Conservation (phyloP, 139 green algal species). For the Chlorella vulgaris region DNA sequence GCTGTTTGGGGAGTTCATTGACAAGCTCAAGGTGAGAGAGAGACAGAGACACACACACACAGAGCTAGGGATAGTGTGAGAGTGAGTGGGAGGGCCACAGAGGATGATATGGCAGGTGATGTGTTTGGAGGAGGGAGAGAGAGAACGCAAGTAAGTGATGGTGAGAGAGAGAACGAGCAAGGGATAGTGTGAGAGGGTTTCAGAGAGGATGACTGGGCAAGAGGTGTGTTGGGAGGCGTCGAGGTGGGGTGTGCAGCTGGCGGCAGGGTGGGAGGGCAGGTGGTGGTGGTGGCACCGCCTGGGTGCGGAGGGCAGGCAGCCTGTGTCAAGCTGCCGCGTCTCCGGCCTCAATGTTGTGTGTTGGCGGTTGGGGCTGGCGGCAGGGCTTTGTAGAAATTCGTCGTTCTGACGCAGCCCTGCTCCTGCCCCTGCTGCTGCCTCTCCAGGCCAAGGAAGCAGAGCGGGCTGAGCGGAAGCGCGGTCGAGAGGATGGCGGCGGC, state of each 20-base stretch:
- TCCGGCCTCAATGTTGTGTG: too few species aligned
- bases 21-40: slow-evolving; percentile 43
- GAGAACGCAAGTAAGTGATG: neutral
- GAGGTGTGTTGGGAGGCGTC: too few species aligned
- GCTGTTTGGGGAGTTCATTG: slow-evolving; percentile 62
- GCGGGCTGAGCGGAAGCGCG: slow-evolving; percentile 45
- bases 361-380: too few species aligned
- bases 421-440: neutral
- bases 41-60: slow-evolving; percentile 20
- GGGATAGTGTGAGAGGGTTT: neutral
- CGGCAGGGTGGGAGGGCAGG: too few species aligned
- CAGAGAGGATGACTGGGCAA: neutral
- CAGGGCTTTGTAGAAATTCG: too few species aligned
- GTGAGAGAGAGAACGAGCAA: neutral
- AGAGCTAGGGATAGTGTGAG: too few species aligned
- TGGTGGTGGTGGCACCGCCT: too few species aligned
- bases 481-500: slow-evolving; percentile 12
- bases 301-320: too few species aligned
- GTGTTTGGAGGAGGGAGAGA: neutral
- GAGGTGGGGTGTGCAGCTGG: too few species aligned
- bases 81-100: slow-evolving; percentile 3
- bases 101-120: slow-evolving; percentile 1
- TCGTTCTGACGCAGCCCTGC: too few species aligned
- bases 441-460: slow-evolving; percentile 41
- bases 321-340: too few species aligned